Evolutionary conservation across 345 rosid genomes (phyloP).

Genomic region (Citrus australasica): DNA sequence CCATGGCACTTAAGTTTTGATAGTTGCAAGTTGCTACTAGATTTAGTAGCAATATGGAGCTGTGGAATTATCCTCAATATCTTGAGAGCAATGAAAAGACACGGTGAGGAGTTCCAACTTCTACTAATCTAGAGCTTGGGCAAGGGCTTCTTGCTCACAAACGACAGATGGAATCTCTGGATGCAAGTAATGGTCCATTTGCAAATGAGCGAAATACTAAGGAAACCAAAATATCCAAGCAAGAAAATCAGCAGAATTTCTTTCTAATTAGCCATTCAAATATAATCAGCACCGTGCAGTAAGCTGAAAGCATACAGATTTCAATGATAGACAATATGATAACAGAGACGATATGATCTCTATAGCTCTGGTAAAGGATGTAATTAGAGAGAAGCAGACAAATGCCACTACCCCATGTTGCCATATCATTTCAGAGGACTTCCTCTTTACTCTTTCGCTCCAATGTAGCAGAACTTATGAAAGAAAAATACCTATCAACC

Average conservation of each 20-base stretch:
- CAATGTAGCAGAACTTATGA: background rate
- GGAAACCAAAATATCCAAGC: background rate
- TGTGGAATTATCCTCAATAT: too few relatives aligned
- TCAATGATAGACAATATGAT: background rate
- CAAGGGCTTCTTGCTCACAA: background rate
- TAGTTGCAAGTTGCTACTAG: too few relatives aligned
- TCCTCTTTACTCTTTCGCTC: background rate
- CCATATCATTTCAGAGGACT: background rate
- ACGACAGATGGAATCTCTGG: background rate
- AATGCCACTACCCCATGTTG: background rate
- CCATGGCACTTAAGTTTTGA: too few relatives aligned
- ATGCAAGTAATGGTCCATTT: too few relatives aligned
- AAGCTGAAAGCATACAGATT: background rate
- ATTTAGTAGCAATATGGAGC: too few relatives aligned
- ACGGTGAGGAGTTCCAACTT: background rate
- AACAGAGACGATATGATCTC: background rate
- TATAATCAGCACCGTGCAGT: conserved; percentile 5
- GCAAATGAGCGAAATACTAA: too few relatives aligned
- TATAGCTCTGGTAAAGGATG: background rate
- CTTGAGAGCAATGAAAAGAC: too few relatives aligned
- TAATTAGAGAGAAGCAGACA: background rate
- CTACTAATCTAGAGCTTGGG: background rate
- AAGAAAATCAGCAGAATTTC: background rate
- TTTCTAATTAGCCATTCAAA: conserved; percentile 10
- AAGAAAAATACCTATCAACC: background rate